Conservation (phyloP, 2,329 filamentous ascomycete species). For the Graphilbum sp. region DNA sequence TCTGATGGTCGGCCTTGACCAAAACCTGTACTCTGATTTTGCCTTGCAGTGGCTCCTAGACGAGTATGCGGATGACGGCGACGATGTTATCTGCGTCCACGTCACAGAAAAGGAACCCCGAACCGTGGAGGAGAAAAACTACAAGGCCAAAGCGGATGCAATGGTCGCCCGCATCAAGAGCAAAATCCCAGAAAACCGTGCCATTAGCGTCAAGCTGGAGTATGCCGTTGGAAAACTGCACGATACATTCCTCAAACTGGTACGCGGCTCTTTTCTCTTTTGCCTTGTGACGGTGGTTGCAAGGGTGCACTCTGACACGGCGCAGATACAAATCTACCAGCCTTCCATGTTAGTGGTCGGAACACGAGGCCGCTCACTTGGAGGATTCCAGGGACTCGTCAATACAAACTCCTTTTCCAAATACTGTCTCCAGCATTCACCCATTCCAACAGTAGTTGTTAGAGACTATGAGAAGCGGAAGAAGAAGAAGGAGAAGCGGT, state of each 20-base stretch:
- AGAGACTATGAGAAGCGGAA: constrained; percentile 72
- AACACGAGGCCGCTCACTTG: constrained; percentile 68
- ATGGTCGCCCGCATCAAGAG: constrained; percentile 61
- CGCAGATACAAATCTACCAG: constrained; percentile 76
- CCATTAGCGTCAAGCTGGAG: constrained; percentile 73
- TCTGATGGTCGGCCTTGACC: constrained; percentile 81
- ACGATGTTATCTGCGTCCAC: constrained; percentile 80
- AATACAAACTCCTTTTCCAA: constrained; percentile 79
- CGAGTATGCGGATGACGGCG: constrained; percentile 82
- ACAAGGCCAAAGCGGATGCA: constrained; percentile 58
- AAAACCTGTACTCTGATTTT: constrained; percentile 83
- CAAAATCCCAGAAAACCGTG: constrained; percentile 65
- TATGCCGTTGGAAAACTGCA: constrained; percentile 82
- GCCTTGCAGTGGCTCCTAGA: constrained; percentile 85
- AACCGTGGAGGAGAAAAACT: constrained; percentile 48
- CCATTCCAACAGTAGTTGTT: constrained; percentile 84
- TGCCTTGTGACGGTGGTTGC: too few relatives aligned
- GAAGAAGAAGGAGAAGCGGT: constrained; percentile 78
- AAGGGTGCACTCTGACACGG: too few relatives aligned
- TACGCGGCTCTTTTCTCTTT: too few relatives aligned
- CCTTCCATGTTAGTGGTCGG: constrained; percentile 84
- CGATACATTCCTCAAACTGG: constrained; percentile 78
- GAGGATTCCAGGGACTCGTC: constrained; percentile 71
- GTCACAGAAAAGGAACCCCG: constrained; percentile 74
- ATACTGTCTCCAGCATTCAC: constrained; percentile 86